Base-by-base conservation (phyloP, 208 protist genomes). In the Strigomonas culicis region DNA sequence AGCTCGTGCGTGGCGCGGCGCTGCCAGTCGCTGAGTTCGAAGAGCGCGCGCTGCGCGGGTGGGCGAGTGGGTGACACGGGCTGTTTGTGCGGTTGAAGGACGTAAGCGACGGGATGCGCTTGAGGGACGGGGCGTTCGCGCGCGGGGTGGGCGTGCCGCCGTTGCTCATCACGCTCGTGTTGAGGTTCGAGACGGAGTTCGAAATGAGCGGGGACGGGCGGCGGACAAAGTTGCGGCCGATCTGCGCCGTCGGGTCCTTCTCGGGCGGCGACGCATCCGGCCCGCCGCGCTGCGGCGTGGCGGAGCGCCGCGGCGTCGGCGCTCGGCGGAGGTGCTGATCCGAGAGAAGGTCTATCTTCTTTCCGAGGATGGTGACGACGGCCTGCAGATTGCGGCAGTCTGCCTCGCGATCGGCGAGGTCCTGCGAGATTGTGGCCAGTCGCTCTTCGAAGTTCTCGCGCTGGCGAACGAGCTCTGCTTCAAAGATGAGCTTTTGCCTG, bases 321-420 rank as follows among this genome's bases (percentile, higher is more conserved):
- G 78, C 64, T 2, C 80, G 83, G 0, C 64, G 66, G 27, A 53
- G 71, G 30, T 60, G 4, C 53, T 81, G 73, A 21, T 80, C 79
- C 30, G 62, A 30, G 7, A 96, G 52, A 3, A 68, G 56, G 67
- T 96, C 90, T 1, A 96, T 63, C 64, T 92, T 93, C 11, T 86
- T 88, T 17, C 88, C 90, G 6, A 96, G 75, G 57, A 94, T 93
- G 34, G 90, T 94, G 27, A 96, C 80, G 27, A 92, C 88, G 17
- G 84, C 75, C 66, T 96, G 90, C n/a, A 96, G 76, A 46, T 92
- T 93, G 21, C 86, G 83, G 70, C 88, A 94, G 61, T 96, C 90
- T 1, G 85, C 88, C 68, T 96, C 87, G 30, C 90, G 77, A 31
- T 91, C 85, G 6, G 85, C 90, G 1, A 96, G 72, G 67, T 92